These are phyloP conservation scores for Coelastrella sp. DNA, from an alignment of 139 green algal genomes.

Conservation along the genomic window DNA sequence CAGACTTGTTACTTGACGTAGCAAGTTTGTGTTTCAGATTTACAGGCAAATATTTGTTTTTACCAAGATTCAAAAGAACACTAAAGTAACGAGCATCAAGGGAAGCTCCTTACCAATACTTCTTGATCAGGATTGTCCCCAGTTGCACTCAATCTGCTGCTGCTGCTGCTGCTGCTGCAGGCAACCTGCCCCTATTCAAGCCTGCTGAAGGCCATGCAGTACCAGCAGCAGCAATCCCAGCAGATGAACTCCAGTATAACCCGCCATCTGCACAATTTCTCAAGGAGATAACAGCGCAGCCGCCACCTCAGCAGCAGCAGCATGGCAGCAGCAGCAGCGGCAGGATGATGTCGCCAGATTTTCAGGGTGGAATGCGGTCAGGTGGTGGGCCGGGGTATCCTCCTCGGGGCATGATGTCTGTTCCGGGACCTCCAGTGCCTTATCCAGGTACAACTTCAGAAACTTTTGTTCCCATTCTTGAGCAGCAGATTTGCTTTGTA, in stretches of 20 bases:
- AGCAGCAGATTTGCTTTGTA: background rate
- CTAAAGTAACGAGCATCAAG: no score
- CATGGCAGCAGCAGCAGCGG: background rate
- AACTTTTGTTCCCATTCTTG: background rate
- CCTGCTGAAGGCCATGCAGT: background rate
- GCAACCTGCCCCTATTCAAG: background rate
- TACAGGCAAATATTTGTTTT: no score
- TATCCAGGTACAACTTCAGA: background rate
- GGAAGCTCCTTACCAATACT: background rate
- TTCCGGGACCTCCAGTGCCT: background rate
- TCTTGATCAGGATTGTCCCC: background rate
- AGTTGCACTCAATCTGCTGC: background rate
- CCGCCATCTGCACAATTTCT: no score
- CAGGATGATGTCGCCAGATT: background rate
- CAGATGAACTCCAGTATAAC: no score
- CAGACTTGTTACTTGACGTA: no score
- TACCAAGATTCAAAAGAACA: no score
- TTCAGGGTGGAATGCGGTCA: background rate
- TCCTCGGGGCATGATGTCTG: background rate
- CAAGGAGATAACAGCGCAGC: background rate
- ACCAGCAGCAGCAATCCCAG: background rate
- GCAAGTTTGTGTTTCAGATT: no score
- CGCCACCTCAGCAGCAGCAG: conserved; percentile 20
- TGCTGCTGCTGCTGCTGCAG: background rate
- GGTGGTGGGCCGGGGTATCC: no score